A percentile compares a stretch with the other conserved stretches of the same genome.
phyloP scores from a whole-genome alignment of 306 rosid genomes.

The Cicer chorassanicum region DNA sequence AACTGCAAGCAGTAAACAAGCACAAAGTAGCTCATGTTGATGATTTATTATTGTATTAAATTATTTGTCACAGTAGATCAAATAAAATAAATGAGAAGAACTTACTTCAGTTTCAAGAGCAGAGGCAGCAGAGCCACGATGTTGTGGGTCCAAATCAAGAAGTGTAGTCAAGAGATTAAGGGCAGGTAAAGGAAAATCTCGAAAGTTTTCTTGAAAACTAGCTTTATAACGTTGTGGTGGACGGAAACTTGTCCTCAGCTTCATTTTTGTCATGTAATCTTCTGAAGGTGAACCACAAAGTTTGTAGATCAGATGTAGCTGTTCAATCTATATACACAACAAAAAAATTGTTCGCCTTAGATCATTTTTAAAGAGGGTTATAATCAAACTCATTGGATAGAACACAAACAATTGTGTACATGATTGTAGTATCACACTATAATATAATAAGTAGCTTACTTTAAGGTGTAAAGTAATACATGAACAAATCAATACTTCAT shows the following conservation, averaged over 20 bases:
- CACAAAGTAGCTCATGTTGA: no score
- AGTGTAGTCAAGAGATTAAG: constrained; percentile 45
- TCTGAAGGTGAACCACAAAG: constrained; percentile 80
- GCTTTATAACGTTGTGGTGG: constrained; percentile 50
- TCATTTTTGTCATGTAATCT: constrained; percentile 68
- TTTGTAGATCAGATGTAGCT: constrained; percentile 81
- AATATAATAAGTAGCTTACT: no score
- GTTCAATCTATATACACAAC: constrained; percentile 65
- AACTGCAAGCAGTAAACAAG: constrained; percentile 41
- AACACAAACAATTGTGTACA: no score
- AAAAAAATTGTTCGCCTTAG: neutral
- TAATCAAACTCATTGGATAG: no score
- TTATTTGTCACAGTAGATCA: neutral
- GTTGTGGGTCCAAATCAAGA: constrained; percentile 43
- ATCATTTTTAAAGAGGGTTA: no score
- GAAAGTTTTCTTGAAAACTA: constrained; percentile 40
- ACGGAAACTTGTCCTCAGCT: constrained; percentile 60
- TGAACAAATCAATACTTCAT: no score
- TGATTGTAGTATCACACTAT: no score
- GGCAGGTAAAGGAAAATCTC: constrained; percentile 44
- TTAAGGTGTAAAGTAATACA: no score
- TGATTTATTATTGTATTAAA: no score
- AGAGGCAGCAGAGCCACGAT: constrained; percentile 49
- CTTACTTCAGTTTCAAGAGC: constrained; percentile 53
- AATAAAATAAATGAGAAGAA: neutral